Evolutionary conservation across 1,284 basidiomycete species (phyloP).

Genomic region (Xerocomus minutiporus): DNA sequence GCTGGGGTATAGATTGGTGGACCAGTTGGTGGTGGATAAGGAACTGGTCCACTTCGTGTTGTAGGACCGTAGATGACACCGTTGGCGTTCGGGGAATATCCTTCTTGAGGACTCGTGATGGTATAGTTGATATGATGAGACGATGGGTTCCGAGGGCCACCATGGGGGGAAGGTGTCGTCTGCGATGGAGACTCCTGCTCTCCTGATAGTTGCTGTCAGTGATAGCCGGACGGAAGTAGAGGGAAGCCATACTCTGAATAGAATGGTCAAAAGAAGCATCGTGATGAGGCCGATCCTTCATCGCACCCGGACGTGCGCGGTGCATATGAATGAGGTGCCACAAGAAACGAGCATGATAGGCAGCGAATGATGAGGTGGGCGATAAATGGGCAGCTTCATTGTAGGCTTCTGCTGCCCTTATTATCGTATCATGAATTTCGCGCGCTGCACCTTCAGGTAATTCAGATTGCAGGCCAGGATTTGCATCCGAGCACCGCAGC

Average conservation of each 20-base stretch:
- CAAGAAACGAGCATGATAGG: conserved; percentile 72
- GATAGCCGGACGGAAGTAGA: neutral
- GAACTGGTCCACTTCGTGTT: conserved; percentile 14
- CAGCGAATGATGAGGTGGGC: conserved; percentile 56
- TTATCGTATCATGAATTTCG: conserved; percentile 61
- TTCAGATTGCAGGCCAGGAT: conserved; percentile 43
- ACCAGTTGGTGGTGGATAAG: conserved; percentile 16
- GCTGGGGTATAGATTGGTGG: conserved; percentile 37
- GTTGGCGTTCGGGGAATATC: conserved; percentile 15
- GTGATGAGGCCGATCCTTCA: conserved; percentile 34
- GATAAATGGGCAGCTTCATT: conserved; percentile 60
- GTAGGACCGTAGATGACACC: conserved; percentile 17
- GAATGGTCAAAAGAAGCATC: conserved; percentile 45
- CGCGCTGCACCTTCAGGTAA: conserved; percentile 53
- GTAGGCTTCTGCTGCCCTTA: conserved; percentile 69
- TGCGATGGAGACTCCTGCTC: conserved; percentile 24
- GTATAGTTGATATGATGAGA: conserved; percentile 20
- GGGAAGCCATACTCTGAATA: conserved; percentile 39
- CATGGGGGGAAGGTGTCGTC: conserved; percentile 26
- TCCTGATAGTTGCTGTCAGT: conserved; percentile 16
- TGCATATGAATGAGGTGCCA: conserved; percentile 61
- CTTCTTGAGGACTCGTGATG: conserved; percentile 18
- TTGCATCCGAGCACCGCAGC: conserved; percentile 55
- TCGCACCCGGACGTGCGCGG: conserved; percentile 44
- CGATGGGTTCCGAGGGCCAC: conserved; percentile 7